Evolutionary conservation across 2,329 filamentous ascomycete species (phyloP), one percentile per base, ranked within the genome.

Genomic region (Colletotrichum navitas): DNA sequence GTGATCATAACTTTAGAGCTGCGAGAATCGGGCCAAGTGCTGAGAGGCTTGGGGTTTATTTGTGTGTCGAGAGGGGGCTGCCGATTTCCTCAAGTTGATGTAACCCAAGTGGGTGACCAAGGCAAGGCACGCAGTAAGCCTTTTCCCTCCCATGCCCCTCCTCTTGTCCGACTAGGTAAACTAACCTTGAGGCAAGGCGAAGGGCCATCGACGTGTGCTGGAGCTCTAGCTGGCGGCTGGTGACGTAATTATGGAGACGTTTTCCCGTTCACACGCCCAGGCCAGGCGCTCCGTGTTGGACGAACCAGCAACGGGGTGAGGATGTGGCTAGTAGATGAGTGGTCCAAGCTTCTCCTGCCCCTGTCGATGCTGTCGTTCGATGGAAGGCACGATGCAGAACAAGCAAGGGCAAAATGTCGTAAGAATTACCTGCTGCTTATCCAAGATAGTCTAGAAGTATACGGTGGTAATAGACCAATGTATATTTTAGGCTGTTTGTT

Each of bases 221-320:
- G 39, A 6, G 14, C 39, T 16, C 39, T 59, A 43, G 68, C 65
- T 69, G 16, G 60, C 32, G 54, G 63, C 4, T 55, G 36, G 66
- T 72, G 69, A 72, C 69, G 69, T 72, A 64, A 60, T 52, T 64
- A 41, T 69, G 59, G 59, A 64, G 69, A 69, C 60, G 26, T 60
- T 3, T 1, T 29, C 65, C 65, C 68, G 34, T 49, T 39, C 60
- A n/a, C 45, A 68, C 45, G 65, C 36, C 65, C 45, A 32, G 54
- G 39, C 68, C 36, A 71, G 68, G 59, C 52, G 7, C 59, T 64
- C 60, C 47, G 54, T 39, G 69, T 72, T 72, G 69, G 69, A 72
- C 60, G 60, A 69, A 69, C 54, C 18, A 18, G 24, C 24, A 3
- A 5, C 26, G 29, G n/a, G 32, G 21, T 34, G 16, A 47, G 68